Evolutionary conservation across 2,329 filamentous ascomycete species (phyloP).

Genomic region (Cadophora gregata): DNA sequence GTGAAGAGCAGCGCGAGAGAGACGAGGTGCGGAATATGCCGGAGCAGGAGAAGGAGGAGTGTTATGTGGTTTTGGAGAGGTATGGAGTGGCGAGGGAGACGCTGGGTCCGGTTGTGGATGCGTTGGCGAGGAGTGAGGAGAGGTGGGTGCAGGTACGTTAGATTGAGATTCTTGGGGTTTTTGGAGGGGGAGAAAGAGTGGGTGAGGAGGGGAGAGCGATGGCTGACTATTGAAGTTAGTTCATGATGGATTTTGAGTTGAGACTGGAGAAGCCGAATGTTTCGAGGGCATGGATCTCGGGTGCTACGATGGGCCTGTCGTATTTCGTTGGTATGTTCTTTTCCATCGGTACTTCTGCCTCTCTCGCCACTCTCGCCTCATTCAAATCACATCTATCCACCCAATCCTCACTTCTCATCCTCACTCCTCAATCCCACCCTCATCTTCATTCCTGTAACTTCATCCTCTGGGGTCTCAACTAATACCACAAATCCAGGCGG

Average conservation of each 20-base stretch:
- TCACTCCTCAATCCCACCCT: not conserved
- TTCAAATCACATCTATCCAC: no score
- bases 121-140: conserved; percentile 22
- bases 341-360: not conserved
- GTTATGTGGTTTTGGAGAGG: conserved; percentile 49
- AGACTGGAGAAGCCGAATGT: conserved; percentile 46
- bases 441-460: not conserved
- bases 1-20: conserved; percentile 47
- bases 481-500: conserved; percentile 36
- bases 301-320: conserved; percentile 39
- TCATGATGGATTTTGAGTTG: conserved; percentile 56
- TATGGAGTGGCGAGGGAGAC: conserved; percentile 47
- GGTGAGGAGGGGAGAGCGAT: not conserved
- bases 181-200: not conserved
- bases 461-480: not conserved
- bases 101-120: conserved; percentile 45
- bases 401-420: not conserved
- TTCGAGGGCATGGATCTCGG: conserved; percentile 39
- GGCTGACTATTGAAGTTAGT: conserved; percentile 39
- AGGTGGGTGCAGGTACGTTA: conserved; percentile 34
- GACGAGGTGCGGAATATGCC: conserved; percentile 47
- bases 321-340: conserved; percentile 44
- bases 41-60: conserved; percentile 45
- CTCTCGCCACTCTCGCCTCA: no score
- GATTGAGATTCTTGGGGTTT: no score